Evolutionary conservation across 331 rosid genomes (phyloP).

Genomic region (Pyrus hybrid): DNA sequence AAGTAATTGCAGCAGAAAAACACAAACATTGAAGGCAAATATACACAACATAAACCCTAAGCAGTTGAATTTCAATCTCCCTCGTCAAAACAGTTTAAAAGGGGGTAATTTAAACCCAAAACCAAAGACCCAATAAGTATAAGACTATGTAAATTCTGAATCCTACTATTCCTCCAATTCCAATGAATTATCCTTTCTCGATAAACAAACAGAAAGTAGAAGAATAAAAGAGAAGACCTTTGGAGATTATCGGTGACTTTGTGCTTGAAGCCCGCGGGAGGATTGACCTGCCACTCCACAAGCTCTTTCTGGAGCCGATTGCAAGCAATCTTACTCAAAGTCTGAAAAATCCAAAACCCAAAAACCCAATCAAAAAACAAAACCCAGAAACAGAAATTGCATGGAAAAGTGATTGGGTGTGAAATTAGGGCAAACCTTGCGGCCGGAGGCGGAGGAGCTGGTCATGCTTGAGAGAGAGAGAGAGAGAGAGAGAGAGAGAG

Average conservation of each 20-base stretch:
- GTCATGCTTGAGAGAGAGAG: slow-evolving; percentile 49
- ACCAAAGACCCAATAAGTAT: background rate
- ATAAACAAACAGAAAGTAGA: background rate
- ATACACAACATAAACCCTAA: background rate
- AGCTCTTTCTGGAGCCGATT: slow-evolving; percentile 99
- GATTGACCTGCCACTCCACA: slow-evolving; percentile 97
- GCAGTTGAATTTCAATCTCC: background rate
- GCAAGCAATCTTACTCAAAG: slow-evolving; percentile 96
- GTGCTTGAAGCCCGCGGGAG: slow-evolving; percentile 93
- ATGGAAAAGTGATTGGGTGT: background rate
- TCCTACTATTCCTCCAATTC: background rate
- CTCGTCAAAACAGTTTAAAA: background rate
- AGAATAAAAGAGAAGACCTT: slow-evolving; percentile 35
- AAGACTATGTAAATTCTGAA: background rate
- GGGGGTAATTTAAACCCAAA: background rate
- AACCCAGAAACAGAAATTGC: background rate
- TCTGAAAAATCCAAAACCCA: slow-evolving; percentile 25
- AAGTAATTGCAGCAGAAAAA: background rate
- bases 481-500: slow-evolving; percentile 1
- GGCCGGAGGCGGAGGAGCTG: slow-evolving; percentile 79
- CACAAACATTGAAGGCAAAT: background rate
- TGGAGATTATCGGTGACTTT: slow-evolving; percentile 95
- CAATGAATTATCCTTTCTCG: background rate
- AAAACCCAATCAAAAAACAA: background rate
- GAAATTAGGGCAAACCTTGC: slow-evolving; percentile 59